Evolutionary conservation across 2,329 filamentous ascomycete genomes (phyloP).

Genomic region (Trichoderma oligosporum): DNA sequence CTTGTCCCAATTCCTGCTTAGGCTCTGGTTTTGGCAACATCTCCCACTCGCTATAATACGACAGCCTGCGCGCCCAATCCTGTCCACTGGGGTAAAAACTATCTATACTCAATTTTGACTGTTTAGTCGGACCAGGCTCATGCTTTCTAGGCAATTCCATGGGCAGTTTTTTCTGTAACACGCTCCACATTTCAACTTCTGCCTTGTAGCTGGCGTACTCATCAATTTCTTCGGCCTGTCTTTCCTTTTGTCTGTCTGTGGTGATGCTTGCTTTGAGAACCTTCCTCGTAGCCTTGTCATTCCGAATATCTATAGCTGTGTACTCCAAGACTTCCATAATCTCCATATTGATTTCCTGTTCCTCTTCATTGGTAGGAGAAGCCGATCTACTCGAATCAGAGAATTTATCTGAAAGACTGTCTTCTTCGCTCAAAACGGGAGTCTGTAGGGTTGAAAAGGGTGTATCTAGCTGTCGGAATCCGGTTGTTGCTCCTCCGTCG

Average conservation of each 20-base stretch:
- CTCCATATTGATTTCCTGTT: slow-evolving; percentile 35
- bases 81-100: slow-evolving; percentile 35
- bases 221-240: slow-evolving; percentile 43
- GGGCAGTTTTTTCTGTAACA: slow-evolving; percentile 40
- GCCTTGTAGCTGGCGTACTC: slow-evolving; percentile 38
- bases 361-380: slow-evolving; percentile 28
- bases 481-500: neutral
- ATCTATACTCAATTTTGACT: slow-evolving; percentile 34
- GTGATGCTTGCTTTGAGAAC: slow-evolving; percentile 39
- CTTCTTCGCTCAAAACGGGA: slow-evolving; percentile 22
- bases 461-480: neutral
- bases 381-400: slow-evolving; percentile 15
- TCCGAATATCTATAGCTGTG: slow-evolving; percentile 40
- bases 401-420: slow-evolving; percentile 21
- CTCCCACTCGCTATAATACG: slow-evolving; percentile 45
- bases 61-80: slow-evolving; percentile 39
- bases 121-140: slow-evolving; percentile 28
- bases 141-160: slow-evolving; percentile 32
- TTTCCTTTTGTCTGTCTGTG: slow-evolving; percentile 42
- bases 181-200: slow-evolving; percentile 45
- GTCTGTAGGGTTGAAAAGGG: neutral
- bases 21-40: slow-evolving; percentile 15
- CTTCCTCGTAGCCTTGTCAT: slow-evolving; percentile 35
- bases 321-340: slow-evolving; percentile 41
- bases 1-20: neutral